Evolutionary conservation across 345 rosid species (phyloP).

Genomic region (Linum trigynum): DNA sequence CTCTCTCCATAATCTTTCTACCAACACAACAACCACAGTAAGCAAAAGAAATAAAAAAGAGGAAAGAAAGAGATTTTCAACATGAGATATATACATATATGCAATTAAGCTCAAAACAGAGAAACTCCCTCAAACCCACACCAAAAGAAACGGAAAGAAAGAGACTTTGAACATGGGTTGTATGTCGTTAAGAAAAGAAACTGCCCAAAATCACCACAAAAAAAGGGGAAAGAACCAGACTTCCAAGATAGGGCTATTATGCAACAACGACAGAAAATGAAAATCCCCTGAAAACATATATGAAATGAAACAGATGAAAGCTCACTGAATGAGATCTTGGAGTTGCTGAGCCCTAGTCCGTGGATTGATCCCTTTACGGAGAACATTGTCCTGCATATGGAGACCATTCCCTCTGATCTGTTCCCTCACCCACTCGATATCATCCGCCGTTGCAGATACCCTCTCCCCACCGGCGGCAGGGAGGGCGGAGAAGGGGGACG

Average conservation of each 20-base stretch:
- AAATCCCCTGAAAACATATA: not conserved
- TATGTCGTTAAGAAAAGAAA: too few relatives aligned
- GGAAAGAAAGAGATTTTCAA: too few relatives aligned
- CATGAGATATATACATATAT: too few relatives aligned
- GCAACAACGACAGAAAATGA: not conserved
- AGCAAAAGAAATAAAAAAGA: too few relatives aligned
- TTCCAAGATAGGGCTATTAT: too few relatives aligned
- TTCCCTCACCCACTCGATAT: constrained; percentile 73
- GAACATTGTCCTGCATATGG: constrained; percentile 86
- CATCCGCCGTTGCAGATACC: constrained; percentile 46
- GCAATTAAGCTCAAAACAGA: too few relatives aligned
- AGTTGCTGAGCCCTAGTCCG: constrained; percentile 90
- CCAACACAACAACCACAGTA: too few relatives aligned
- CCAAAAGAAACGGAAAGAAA: not conserved
- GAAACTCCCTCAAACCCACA: not conserved
- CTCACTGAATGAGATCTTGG: constrained; percentile 67
- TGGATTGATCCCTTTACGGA: constrained; percentile 92
- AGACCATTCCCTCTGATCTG: constrained; percentile 79
- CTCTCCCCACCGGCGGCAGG: constrained; percentile 21
- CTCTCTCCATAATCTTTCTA: too few relatives aligned
- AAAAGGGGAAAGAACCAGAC: too few relatives aligned
- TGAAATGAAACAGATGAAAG: not conserved
- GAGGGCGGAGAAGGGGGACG: not conserved
- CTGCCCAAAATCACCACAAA: too few relatives aligned
- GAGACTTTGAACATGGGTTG: not conserved